Base-by-base conservation (phyloP, 192 early-diverging fungal species). In the Linnemannia exigua region DNA sequence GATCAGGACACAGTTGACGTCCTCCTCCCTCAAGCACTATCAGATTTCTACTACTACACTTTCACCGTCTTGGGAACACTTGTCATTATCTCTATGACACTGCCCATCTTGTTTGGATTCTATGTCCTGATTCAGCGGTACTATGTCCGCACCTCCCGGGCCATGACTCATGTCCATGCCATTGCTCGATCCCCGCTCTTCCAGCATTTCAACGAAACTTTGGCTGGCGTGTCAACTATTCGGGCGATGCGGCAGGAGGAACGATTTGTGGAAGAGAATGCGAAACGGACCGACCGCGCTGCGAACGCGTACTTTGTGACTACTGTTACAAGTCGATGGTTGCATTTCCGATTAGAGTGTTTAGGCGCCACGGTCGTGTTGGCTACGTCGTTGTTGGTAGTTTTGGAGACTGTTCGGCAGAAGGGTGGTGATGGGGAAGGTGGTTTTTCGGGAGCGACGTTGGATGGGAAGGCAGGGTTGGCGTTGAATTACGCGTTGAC, bases 1-100 rank as follows among this genome's bases (percentile, higher is more conserved):
- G 97, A 98, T 79, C 91, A 94, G 69, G 91, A 94, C 79, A 93
- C 92, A 19, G 85, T 97, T 19, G 96, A 96, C 74, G 94, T 95
- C 79, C 54, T 81, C 15, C 76, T 95, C 7, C 92, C 92, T 1
- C 72, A 47, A 1, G 38, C 81, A 51, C 70, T 87, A 11, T 82
- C 92, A 25, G 73, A 46, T 35, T 91, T 87, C 46, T 84, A 89
- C 76, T 80, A 81, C 25, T 74, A 69, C 25, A 37, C 50, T 0
- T 37, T 67, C 47, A 76, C 70, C 14, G 80, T 89, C 6, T 20
- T 88, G n/a, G 82, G 87, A 0, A 88, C 79, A 20, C 50, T 91
- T 5, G 25, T 78, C 16, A 69, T 91, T 41, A 89, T 91, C 76
- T 76, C 81, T 1, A 68, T 86, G n/a, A 79, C 87, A 1, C 77